Conservation (phyloP, 148 eudicot genomes). For the Rhododendron molle region DNA sequence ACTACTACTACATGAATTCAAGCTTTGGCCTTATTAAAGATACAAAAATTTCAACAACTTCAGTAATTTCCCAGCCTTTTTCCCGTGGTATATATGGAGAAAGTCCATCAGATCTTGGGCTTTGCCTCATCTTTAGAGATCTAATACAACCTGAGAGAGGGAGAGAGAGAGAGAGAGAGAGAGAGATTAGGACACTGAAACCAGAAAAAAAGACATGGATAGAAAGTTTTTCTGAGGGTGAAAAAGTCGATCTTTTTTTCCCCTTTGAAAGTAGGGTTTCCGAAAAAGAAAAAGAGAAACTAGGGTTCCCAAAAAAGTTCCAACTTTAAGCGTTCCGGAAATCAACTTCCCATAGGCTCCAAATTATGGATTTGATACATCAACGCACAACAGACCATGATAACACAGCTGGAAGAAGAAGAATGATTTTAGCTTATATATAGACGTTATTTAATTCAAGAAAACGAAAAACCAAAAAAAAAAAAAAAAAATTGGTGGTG, state of each 20-base stretch:
- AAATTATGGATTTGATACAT: background rate
- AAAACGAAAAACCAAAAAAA: background rate
- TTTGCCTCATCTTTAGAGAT: background rate
- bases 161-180: background rate
- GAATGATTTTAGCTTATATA: background rate
- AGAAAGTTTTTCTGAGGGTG: background rate
- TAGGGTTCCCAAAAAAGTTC: background rate
- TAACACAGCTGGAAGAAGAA: background rate
- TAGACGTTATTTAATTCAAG: background rate
- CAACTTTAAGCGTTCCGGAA: background rate
- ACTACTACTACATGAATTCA: no score
- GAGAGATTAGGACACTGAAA: background rate
- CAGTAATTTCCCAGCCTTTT: background rate
- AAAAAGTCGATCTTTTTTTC: background rate
- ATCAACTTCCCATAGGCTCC: background rate
- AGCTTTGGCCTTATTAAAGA: no score
- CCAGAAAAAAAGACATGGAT: background rate
- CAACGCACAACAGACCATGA: background rate
- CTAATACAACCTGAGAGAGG: background rate
- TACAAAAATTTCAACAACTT: no score
- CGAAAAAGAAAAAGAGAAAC: background rate
- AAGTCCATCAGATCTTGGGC: background rate
- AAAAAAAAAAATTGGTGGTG: background rate
- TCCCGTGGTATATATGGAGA: background rate
- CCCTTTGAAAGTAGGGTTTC: background rate